These are phyloP conservation scores for Knoxia roxburghii DNA, from an alignment of 257 asterid genomes.

Conservation along the genomic window DNA sequence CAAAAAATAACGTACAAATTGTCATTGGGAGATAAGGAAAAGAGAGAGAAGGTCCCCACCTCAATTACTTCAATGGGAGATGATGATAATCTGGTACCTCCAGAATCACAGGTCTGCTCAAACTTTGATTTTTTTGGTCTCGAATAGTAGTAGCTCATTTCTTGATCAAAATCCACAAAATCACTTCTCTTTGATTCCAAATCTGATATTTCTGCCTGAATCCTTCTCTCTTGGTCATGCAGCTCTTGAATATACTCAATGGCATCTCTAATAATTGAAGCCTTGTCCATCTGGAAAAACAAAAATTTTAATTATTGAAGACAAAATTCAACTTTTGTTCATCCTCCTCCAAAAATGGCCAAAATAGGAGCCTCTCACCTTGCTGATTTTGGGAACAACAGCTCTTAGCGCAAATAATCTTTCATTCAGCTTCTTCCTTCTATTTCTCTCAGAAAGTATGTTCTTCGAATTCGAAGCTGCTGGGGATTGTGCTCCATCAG, in stretches of 20 bases:
- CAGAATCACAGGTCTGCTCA: slow-evolving; percentile 27
- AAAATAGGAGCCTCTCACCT: slow-evolving; percentile 27
- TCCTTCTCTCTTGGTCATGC: slow-evolving; percentile 51
- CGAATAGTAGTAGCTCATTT: slow-evolving; percentile 22
- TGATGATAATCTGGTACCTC: slow-evolving; percentile 27
- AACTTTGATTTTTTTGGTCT: slow-evolving; percentile 45
- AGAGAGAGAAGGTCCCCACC: slow-evolving; percentile 27
- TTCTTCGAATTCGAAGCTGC: slow-evolving; percentile 65
- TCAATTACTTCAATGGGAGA: slow-evolving; percentile 66
- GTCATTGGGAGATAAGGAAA: too few relatives aligned
- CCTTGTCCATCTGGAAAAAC: slow-evolving; percentile 69
- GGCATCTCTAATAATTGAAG: slow-evolving; percentile 82
- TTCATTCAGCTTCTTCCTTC: slow-evolving; percentile 75
- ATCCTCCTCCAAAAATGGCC: too few relatives aligned
- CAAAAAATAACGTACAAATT: too few relatives aligned
- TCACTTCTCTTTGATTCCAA: slow-evolving; percentile 33
- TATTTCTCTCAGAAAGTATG: slow-evolving; percentile 65
- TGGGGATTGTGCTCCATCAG: slow-evolving; percentile 50
- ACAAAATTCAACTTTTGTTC: too few relatives aligned
- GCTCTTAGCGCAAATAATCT: slow-evolving; percentile 70
- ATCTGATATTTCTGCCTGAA: slow-evolving; percentile 52
- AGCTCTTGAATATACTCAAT: slow-evolving; percentile 60
- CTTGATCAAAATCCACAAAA: slow-evolving; percentile 34
- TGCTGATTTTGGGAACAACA: slow-evolving; percentile 77
- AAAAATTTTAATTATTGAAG: too few relatives aligned